A percentile compares a stretch with the other conserved stretches of the same genome.
Evolutionary conservation across 257 asterid species (phyloP).

Genomic region (Thymus quinquecostatus): DNA sequence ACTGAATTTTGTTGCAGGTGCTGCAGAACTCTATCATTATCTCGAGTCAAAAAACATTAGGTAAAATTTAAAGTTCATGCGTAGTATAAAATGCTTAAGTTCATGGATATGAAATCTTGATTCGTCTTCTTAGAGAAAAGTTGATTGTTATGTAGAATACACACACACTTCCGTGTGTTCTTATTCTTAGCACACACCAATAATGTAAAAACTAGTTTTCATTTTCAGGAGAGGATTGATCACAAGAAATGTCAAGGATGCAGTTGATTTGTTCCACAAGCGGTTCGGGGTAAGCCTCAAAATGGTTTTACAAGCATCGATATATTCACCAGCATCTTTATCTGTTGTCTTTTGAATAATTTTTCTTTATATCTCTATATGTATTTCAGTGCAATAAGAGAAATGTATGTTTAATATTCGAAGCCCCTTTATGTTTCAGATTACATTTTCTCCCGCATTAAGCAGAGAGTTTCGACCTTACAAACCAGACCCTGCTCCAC

Average conservation of each 20-base stretch:
- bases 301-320: neutral
- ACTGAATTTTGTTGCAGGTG: constrained; percentile 68
- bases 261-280: constrained; percentile 83
- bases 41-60: constrained; percentile 78
- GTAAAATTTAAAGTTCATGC: constrained; percentile 39
- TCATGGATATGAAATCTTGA: neutral
- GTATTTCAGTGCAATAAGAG: neutral
- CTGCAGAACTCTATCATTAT: constrained; percentile 76
- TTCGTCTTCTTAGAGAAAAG: neutral
- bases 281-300: constrained; percentile 84
- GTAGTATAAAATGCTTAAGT: neutral
- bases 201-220: constrained; percentile 17
- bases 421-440: constrained; percentile 46
- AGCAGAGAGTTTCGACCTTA: constrained; percentile 90
- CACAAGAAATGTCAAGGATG: constrained; percentile 82
- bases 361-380: neutral
- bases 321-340: constrained; percentile 2
- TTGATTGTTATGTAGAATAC: constrained; percentile 8
- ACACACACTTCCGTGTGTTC: neutral
- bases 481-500: constrained; percentile 94
- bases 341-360: neutral
- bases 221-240: constrained; percentile 88
- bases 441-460: constrained; percentile 84
- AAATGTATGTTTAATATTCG: constrained; percentile 4
- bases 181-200: neutral